Evolutionary conservation across 73 alveolate species (phyloP).

Genomic region (Tetrahymena thermophila): DNA sequence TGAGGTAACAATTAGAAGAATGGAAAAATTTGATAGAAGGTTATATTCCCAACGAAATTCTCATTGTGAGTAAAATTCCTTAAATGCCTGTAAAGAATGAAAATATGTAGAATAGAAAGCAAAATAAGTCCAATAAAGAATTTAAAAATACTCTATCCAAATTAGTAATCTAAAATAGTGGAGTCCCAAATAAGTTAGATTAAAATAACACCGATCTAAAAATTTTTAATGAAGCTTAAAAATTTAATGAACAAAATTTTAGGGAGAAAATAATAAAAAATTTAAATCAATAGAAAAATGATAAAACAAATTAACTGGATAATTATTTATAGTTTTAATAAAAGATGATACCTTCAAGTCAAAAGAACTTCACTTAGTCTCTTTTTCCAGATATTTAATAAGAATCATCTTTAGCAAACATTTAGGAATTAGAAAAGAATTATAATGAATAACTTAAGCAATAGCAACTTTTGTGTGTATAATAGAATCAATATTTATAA

Average conservation of each 20-base stretch:
- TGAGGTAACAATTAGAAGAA: background rate
- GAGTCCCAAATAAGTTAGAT: background rate
- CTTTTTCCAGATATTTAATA: background rate
- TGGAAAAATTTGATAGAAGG: background rate
- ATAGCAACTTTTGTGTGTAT: background rate
- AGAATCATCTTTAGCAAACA: background rate
- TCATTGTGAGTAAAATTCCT: background rate
- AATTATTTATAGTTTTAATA: background rate
- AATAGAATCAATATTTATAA: background rate
- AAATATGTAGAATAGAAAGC: too few species aligned
- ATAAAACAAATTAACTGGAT: background rate
- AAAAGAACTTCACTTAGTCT: background rate
- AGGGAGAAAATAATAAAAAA: background rate
- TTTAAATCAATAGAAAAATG: background rate
- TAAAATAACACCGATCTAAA: background rate
- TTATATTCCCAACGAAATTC: background rate
- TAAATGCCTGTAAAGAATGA: background rate
- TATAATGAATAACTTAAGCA: background rate
- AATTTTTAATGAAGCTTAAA: background rate
- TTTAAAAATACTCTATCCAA: background rate
- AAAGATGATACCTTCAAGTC: background rate
- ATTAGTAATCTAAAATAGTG: too few species aligned
- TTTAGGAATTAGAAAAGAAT: background rate
- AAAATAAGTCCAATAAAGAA: background rate
- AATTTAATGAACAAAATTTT: background rate